phyloP scores from a whole-genome alignment of 2,329 filamentous ascomycete genomes.

The Didymella keratinophila region DNA sequence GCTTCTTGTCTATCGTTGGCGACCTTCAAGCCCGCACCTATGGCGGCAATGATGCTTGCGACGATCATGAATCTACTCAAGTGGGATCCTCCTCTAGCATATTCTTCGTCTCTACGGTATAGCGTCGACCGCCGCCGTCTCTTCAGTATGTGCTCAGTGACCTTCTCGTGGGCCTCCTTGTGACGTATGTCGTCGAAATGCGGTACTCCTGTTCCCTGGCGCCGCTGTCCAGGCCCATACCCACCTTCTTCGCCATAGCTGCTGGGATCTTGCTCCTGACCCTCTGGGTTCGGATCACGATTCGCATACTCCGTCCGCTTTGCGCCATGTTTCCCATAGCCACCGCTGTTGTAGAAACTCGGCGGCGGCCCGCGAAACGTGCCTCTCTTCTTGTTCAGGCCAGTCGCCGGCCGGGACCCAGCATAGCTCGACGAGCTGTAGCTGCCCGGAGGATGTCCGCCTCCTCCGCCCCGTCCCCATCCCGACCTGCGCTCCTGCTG shows the following conservation, averaged over 20 bases:
- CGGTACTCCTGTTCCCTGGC: conserved; percentile 61
- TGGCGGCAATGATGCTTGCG: conserved; percentile 34
- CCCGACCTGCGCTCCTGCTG: conserved; percentile 41
- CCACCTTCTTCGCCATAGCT: conserved; percentile 54
- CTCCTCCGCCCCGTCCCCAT: conserved; percentile 34
- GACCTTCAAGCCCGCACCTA: conserved; percentile 33
- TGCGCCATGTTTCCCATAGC: conserved; percentile 72
- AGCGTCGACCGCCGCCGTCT: conserved; percentile 44
- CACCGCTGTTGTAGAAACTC: conserved; percentile 83
- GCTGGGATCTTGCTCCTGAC: conserved; percentile 35
- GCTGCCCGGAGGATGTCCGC: conserved; percentile 62
- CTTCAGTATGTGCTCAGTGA: conserved; percentile 62
- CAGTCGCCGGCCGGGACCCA: conserved; percentile 79
- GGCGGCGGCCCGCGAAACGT: conserved; percentile 87
- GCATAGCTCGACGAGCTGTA: conserved; percentile 65
- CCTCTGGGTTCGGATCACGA: conserved; percentile 29
- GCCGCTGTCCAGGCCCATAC: conserved; percentile 67
- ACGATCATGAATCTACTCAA: conserved; percentile 44
- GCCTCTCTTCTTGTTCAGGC: conserved; percentile 77
- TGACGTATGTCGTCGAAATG: conserved; percentile 83
- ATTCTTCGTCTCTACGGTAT: conserved; percentile 30
- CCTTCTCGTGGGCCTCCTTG: conserved; percentile 73
- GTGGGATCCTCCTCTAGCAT: conserved; percentile 35
- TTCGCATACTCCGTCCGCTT: conserved; percentile 62
- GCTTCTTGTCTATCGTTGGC: conserved; percentile 7